phyloP scores from a whole-genome alignment of 495 filamentous ascomycete genomes.

The Penicillium waksmanii region DNA sequence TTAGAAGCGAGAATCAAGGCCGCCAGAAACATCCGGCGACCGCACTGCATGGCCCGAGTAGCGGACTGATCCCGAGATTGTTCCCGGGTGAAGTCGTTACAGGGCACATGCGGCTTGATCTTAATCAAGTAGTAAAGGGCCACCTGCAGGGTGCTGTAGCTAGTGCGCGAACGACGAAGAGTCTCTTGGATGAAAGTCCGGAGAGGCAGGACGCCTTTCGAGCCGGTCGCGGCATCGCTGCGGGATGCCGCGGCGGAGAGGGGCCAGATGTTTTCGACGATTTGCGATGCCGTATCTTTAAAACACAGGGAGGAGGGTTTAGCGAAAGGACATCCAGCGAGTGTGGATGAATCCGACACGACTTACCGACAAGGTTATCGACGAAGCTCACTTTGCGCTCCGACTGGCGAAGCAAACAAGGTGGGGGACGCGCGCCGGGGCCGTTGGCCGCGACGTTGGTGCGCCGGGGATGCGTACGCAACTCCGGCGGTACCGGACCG shows the following conservation, averaged over 20 bases:
- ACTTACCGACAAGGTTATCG: constrained; percentile 98
- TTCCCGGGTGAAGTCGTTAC: constrained; percentile 83
- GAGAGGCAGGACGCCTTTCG: constrained; percentile 79
- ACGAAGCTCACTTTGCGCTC: constrained; percentile 96
- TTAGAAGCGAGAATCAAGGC: constrained; percentile 93
- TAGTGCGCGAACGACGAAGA: constrained; percentile 88
- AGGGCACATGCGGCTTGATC: constrained; percentile 88
- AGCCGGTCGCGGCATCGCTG: constrained; percentile 48
- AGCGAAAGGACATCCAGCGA: constrained; percentile 24
- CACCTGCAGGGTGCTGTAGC: constrained; percentile 96
- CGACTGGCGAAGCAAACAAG: constrained; percentile 82
- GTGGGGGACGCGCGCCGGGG: constrained; percentile 69
- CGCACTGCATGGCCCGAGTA: constrained; percentile 87
- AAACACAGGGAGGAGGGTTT: constrained; percentile 23
- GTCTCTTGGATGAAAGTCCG: constrained; percentile 98
- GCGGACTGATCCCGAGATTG: constrained; percentile 74
- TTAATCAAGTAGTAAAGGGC: constrained; percentile 95
- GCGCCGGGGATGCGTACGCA: constrained; percentile 82
- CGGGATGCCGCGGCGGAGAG: constrained; percentile 53
- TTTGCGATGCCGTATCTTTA: constrained; percentile 94
- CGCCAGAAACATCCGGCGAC: constrained; percentile 95
- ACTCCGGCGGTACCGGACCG: constrained; percentile 62
- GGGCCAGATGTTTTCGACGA: constrained; percentile 98
- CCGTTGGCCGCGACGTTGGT: constrained; percentile 55
- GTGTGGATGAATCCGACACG: constrained; percentile 25